phyloP scores from a whole-genome alignment of 2,329 filamentous ascomycete genomes.

The Talaromyces sp. region DNA sequence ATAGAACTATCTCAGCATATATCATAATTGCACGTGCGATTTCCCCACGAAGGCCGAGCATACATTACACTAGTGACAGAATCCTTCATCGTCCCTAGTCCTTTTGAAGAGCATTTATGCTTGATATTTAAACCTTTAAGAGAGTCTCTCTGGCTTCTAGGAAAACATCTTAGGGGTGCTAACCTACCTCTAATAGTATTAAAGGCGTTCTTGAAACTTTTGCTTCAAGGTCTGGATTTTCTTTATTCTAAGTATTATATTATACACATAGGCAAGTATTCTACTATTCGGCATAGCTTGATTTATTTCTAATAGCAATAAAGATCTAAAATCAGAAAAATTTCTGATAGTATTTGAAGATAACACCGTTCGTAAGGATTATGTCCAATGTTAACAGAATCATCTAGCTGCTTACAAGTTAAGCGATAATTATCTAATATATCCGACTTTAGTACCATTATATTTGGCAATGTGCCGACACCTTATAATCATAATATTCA shows the following conservation, averaged over 20 bases:
- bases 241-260: slow-evolving; percentile 36
- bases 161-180: slow-evolving; percentile 14
- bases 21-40: slow-evolving; percentile 15
- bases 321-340: slow-evolving; percentile 39
- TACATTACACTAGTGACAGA: slow-evolving; percentile 21
- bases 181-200: slow-evolving; percentile 23
- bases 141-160: slow-evolving; percentile 31
- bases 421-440: slow-evolving; percentile 22
- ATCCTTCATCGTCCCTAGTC: slow-evolving; percentile 21
- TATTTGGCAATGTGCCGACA: slow-evolving; percentile 22
- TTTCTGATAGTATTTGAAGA: slow-evolving; percentile 20
- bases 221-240: slow-evolving; percentile 37
- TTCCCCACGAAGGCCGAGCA: slow-evolving; percentile 20
- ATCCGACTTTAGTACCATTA: slow-evolving; percentile 26
- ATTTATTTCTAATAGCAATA: slow-evolving; percentile 6
- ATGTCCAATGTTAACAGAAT: slow-evolving; percentile 18
- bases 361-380: slow-evolving; percentile 18
- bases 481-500: slow-evolving; percentile 42
- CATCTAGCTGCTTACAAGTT: slow-evolving; percentile 15
- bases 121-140: slow-evolving; percentile 34
- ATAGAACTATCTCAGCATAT: slow-evolving; percentile 13
- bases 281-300: neutral
- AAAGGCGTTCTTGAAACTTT: slow-evolving; percentile 25
- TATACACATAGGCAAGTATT: slow-evolving; percentile 34
- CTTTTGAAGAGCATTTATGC: slow-evolving; percentile 27